These are phyloP conservation scores for Fonticula alba DNA, from an alignment of 78 protist genomes.

Conservation along the genomic window DNA sequence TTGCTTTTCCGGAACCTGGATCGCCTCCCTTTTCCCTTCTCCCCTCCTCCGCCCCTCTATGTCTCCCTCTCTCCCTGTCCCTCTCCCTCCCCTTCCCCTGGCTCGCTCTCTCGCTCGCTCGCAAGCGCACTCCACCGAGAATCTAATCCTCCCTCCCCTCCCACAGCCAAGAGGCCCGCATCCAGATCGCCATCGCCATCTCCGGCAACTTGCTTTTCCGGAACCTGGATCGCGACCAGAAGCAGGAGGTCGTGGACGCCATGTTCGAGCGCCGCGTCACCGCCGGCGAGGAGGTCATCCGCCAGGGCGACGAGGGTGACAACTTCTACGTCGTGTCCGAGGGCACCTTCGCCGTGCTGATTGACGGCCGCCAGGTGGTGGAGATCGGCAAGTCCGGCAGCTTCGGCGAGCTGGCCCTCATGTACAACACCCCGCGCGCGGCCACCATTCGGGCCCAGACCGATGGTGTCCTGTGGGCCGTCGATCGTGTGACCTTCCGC, in stretches of 20 bases:
- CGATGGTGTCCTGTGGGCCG: slow-evolving; percentile 31
- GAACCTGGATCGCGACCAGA: slow-evolving; percentile 31
- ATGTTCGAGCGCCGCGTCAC: slow-evolving; percentile 30
- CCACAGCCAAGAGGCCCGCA: not conserved
- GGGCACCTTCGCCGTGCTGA: slow-evolving; percentile 40
- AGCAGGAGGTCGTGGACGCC: slow-evolving; percentile 28
- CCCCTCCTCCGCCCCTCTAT: too few relatives aligned
- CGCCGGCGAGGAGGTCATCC: slow-evolving; percentile 26
- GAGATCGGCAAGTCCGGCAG: slow-evolving; percentile 24
- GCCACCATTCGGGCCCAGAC: not conserved
- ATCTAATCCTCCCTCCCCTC: too few relatives aligned
- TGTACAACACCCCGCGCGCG: slow-evolving; percentile 57
- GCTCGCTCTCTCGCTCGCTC: slow-evolving; percentile 21
- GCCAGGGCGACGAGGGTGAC: slow-evolving; percentile 73
- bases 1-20: slow-evolving; percentile 34
- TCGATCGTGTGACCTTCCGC: slow-evolving; percentile 55
- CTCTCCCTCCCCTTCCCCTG: slow-evolving; percentile 26
- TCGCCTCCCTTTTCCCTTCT: too few relatives aligned
- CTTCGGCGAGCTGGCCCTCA: slow-evolving; percentile 69
- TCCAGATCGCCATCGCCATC: not conserved
- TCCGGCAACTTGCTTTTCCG: slow-evolving; percentile 27
- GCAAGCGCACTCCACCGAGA: too few relatives aligned
- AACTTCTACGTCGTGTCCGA: slow-evolving; percentile 50
- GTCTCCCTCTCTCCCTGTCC: not conserved
- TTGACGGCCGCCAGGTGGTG: slow-evolving; percentile 6